phyloP scores from a whole-genome alignment of 1,284 basidiomycete genomes.

The Ustilago bromivora region DNA sequence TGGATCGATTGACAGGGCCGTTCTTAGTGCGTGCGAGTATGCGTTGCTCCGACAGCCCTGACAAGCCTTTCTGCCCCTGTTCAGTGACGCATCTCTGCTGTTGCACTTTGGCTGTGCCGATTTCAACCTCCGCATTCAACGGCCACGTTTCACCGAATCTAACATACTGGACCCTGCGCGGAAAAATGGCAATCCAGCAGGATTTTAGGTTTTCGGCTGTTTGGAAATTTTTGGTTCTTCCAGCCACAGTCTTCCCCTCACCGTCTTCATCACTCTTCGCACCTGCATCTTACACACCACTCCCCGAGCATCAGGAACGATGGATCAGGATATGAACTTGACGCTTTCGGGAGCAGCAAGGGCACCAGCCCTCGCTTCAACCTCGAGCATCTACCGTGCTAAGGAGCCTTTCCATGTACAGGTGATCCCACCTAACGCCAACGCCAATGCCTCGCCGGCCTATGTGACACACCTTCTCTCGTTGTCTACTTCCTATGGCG shows the following conservation, averaged over 20 bases:
- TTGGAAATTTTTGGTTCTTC: conserved; percentile 8
- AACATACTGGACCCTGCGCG: neutral
- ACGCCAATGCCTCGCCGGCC: conserved; percentile 35
- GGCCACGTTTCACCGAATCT: neutral
- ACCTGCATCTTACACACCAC: neutral
- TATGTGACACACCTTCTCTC: conserved; percentile 58
- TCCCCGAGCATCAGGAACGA: conserved; percentile 4
- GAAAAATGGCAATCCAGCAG: neutral
- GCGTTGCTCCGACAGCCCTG: too few species aligned
- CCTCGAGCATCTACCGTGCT: conserved; percentile 26
- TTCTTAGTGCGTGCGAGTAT: conserved; percentile 4
- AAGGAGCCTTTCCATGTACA: conserved; percentile 49
- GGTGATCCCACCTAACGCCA: conserved; percentile 38
- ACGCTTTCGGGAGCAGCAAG: conserved; percentile 43
- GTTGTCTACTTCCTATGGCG: conserved; percentile 40
- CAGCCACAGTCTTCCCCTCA: neutral
- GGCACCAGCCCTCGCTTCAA: conserved; percentile 36
- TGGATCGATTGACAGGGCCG: neutral
- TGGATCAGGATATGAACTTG: conserved; percentile 41
- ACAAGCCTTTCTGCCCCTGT: conserved; percentile 17
- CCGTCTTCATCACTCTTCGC: neutral
- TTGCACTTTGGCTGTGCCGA: conserved; percentile 1
- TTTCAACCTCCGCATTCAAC: conserved; percentile 19
- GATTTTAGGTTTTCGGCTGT: conserved; percentile 8
- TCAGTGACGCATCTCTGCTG: conserved; percentile 40